Percentiles rank a stretch among this genome's conserved stretches.
Conservation (phyloP, 2,329 filamentous ascomycete species). For the Cordyceps farinosa region DNA sequence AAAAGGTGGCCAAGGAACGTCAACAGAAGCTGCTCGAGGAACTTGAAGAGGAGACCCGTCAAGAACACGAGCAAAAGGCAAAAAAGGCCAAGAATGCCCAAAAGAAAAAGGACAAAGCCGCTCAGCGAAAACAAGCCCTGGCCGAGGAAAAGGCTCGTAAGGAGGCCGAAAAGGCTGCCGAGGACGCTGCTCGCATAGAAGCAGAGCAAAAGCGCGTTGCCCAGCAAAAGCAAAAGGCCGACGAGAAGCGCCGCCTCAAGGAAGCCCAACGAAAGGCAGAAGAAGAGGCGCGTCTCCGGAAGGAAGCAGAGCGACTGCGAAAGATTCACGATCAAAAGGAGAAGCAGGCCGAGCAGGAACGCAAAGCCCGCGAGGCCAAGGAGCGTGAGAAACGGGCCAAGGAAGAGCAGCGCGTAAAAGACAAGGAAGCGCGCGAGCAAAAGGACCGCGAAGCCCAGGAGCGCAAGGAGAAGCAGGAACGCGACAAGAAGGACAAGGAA, state of each 20-base stretch:
- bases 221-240: constrained; percentile 75
- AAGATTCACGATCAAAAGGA: constrained; percentile 81
- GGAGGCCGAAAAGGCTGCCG: constrained; percentile 84
- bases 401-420: constrained; percentile 75
- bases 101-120: constrained; percentile 92
- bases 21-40: constrained; percentile 89
- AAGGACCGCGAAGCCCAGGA: constrained; percentile 66
- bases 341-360: constrained; percentile 78
- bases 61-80: constrained; percentile 74
- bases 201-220: constrained; percentile 75
- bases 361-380: constrained; percentile 62
- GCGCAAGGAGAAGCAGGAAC: constrained; percentile 57
- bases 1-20: constrained; percentile 91
- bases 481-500: constrained; percentile 60
- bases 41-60: constrained; percentile 76
- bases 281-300: constrained; percentile 80
- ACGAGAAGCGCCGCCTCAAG: constrained; percentile 87
- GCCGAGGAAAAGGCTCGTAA: constrained; percentile 88
- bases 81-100: constrained; percentile 94
- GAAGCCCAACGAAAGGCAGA: constrained; percentile 87
- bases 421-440: constrained; percentile 72
- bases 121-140: constrained; percentile 78
- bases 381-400: constrained; percentile 79
- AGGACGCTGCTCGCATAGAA: constrained; percentile 72
- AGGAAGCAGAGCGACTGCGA: constrained; percentile 79